These are phyloP conservation scores for Musa acuminata DNA, from an alignment of 176 grass and related monocot genomes.

Conservation along the genomic window DNA sequence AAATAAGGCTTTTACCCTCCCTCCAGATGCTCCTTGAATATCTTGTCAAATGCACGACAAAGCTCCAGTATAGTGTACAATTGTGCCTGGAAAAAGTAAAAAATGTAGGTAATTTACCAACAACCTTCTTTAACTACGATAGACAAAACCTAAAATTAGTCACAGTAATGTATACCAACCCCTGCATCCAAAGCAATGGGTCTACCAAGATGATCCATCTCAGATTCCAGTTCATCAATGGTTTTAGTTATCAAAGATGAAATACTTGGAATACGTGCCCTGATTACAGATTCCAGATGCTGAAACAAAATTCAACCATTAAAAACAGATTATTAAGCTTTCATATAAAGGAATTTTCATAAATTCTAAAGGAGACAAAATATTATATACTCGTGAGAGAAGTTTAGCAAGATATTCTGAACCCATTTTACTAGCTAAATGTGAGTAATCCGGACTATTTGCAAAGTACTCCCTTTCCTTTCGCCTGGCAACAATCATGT, in stretches of 20 bases:
- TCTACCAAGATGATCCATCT: conserved; percentile 83
- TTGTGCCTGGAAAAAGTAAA: conserved; percentile 52
- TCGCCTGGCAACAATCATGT: conserved; percentile 70
- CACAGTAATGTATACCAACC: conserved; percentile 36
- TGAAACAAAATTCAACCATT: conserved; percentile 23
- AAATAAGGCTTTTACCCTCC: conserved; percentile 53
- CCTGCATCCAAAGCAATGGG: conserved; percentile 80
- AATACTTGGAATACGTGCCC: conserved; percentile 72
- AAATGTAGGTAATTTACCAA: neutral
- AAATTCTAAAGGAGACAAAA: conserved; percentile 5
- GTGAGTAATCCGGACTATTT: conserved; percentile 70
- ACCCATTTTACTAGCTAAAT: conserved; percentile 79
- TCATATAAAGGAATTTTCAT: neutral
- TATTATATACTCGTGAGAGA: conserved; percentile 57
- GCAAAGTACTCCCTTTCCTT: conserved; percentile 77
- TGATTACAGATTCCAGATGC: conserved; percentile 84
- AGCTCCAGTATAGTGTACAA: conserved; percentile 85
- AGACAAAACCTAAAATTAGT: neutral
- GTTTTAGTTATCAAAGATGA: conserved; percentile 89
- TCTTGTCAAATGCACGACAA: conserved; percentile 87
- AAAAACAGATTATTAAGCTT: neutral
- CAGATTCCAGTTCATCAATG: conserved; percentile 90
- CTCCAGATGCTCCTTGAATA: conserved; percentile 98
- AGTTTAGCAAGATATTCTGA: conserved; percentile 87
- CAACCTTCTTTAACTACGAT: neutral